These are phyloP conservation scores for Talaromyces borbonicus DNA, from an alignment of 495 filamentous ascomycete species.

Conservation along the genomic window DNA sequence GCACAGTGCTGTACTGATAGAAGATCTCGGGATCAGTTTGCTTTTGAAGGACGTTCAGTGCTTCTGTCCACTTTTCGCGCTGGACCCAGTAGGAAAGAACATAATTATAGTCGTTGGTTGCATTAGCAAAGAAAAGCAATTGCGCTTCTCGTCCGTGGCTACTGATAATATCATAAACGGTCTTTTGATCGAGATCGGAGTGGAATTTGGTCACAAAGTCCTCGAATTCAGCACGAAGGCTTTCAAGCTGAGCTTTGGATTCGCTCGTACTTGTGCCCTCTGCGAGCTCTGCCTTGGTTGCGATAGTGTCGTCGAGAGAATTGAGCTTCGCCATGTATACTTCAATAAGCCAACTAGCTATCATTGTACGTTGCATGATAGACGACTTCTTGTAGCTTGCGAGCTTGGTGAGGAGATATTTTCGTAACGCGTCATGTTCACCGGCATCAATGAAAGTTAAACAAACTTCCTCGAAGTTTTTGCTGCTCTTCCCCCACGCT, in stretches of 20 bases:
- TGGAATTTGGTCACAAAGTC: slow-evolving; percentile 80
- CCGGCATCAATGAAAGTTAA: slow-evolving; percentile 80
- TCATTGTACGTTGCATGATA: slow-evolving; percentile 89
- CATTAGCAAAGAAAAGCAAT: slow-evolving; percentile 79
- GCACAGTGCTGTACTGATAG: slow-evolving; percentile 90
- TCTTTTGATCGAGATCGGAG: slow-evolving; percentile 76
- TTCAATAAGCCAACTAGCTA: slow-evolving; percentile 90
- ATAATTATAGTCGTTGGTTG: slow-evolving; percentile 84
- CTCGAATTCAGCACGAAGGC: slow-evolving; percentile 68
- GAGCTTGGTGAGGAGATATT: slow-evolving; percentile 81
- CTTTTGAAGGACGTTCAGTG: slow-evolving; percentile 75
- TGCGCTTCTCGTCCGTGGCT: slow-evolving; percentile 92
- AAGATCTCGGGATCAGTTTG: slow-evolving; percentile 89
- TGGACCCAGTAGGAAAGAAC: slow-evolving; percentile 97
- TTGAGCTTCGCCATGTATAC: slow-evolving; percentile 97
- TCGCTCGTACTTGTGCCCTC: slow-evolving; percentile 59
- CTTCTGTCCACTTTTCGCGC: slow-evolving; percentile 86
- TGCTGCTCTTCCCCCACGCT: slow-evolving; percentile 89
- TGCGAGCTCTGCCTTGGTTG: slow-evolving; percentile 76
- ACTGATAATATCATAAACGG: slow-evolving; percentile 90
- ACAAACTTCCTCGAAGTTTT: slow-evolving; percentile 92
- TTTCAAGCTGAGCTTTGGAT: slow-evolving; percentile 59
- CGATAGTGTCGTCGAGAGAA: slow-evolving; percentile 84
- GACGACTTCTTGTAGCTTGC: slow-evolving; percentile 69
- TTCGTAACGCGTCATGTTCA: slow-evolving; percentile 84